A percentile compares a stretch with the other conserved stretches of the same genome.
These are phyloP conservation scores for Lepiota brunneoincarnata DNA, from an alignment of 768 basidiomycete genomes.

Conservation along the genomic window DNA sequence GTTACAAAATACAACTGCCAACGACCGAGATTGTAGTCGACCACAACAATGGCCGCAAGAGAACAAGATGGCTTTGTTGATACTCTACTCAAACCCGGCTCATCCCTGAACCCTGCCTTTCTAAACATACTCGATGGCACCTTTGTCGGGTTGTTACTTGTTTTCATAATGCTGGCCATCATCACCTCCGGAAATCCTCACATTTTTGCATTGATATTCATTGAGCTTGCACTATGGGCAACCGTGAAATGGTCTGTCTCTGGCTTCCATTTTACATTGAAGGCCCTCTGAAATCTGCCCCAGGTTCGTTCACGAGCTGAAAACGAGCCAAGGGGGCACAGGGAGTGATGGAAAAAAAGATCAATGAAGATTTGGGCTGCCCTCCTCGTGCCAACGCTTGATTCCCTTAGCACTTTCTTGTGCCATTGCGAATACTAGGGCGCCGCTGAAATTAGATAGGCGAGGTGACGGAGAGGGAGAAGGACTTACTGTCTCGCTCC, in stretches of 20 bases:
- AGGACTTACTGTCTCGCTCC: conserved; percentile 81
- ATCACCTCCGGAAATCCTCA: conserved; percentile 67
- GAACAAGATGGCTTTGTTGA: conserved; percentile 40
- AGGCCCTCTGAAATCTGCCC: conserved; percentile 16
- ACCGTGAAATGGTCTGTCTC: conserved; percentile 73
- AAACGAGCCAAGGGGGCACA: conserved; percentile 26
- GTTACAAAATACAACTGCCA: not conserved
- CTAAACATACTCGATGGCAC: conserved; percentile 60
- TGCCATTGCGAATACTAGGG: conserved; percentile 80
- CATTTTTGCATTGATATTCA: conserved; percentile 59
- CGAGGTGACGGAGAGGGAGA: not conserved
- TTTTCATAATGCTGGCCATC: conserved; percentile 57
- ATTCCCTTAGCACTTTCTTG: conserved; percentile 78
- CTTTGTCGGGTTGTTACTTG: conserved; percentile 54
- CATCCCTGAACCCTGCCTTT: conserved; percentile 71
- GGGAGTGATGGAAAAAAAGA: conserved; percentile 24
- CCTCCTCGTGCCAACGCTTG: conserved; percentile 84
- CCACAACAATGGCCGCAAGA: not conserved
- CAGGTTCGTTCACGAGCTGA: conserved; percentile 70
- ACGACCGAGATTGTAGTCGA: conserved; percentile 3
- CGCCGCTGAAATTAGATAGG: conserved; percentile 7
- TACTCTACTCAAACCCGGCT: conserved; percentile 69
- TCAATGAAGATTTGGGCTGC: conserved; percentile 33
- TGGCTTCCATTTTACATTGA: not conserved
- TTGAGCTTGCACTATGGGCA: conserved; percentile 71